Evolutionary conservation across 352 stramenopile genomes (phyloP).

Genomic region (Globisporangium lucens): DNA sequence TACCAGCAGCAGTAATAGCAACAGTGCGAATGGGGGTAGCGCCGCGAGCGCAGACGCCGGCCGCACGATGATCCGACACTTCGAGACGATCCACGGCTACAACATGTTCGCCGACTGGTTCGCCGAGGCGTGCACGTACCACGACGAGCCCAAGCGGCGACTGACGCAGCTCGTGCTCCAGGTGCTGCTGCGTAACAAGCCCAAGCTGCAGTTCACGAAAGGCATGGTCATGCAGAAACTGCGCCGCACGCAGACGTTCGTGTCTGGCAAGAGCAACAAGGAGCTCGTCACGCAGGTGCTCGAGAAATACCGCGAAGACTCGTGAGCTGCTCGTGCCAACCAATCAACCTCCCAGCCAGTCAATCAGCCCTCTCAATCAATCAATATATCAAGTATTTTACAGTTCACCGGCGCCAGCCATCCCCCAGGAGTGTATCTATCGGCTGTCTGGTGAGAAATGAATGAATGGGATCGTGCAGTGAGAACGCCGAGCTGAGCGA

Average conservation of each 20-base stretch:
- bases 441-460: not conserved
- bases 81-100: conserved; percentile 61
- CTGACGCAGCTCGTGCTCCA: conserved; percentile 53
- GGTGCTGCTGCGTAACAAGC: conserved; percentile 51
- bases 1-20: not conserved
- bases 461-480: not conserved
- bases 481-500: not conserved
- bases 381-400: conserved; percentile 7
- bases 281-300: conserved; percentile 37
- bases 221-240: conserved; percentile 36
- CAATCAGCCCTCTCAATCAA: not conserved
- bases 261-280: conserved; percentile 45
- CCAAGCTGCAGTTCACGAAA: conserved; percentile 38
- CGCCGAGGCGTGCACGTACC: conserved; percentile 36
- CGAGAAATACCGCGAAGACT: conserved; percentile 29
- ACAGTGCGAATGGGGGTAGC: not conserved
- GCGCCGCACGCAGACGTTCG: conserved; percentile 22
- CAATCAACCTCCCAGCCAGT: not conserved
- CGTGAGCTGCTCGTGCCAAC: conserved; percentile 1
- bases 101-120: conserved; percentile 60
- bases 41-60: not conserved
- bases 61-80: conserved; percentile 32
- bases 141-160: conserved; percentile 42
- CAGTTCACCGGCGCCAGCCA: not conserved
- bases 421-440: not conserved